Evolutionary conservation across 1,139 yeast species (phyloP).

Genomic region (Kurtzmaniella quercitrusa): DNA sequence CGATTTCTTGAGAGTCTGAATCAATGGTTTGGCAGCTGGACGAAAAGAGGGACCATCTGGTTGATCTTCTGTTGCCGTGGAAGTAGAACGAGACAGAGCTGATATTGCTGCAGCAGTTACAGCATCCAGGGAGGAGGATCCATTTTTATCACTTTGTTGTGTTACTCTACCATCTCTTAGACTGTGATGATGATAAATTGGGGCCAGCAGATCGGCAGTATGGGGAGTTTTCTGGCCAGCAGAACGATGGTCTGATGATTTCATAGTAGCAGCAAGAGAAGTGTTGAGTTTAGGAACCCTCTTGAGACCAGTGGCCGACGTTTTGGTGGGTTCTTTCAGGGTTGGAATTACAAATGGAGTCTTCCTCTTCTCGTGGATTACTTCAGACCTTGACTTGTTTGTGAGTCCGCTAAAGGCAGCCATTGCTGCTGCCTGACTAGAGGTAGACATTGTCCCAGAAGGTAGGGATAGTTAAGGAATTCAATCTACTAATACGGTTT

Average conservation of each 20-base stretch:
- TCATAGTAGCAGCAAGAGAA: neutral
- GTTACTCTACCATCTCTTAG: neutral
- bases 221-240: neutral
- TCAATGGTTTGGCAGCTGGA: neutral
- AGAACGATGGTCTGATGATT: neutral
- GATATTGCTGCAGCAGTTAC: neutral
- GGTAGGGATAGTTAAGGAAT: too few species aligned
- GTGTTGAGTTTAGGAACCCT: neutral
- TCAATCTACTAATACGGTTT: too few species aligned
- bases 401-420: conserved; percentile 26
- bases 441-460: conserved; percentile 5
- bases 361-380: conserved; percentile 5
- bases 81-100: neutral
- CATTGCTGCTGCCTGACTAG: conserved; percentile 31
- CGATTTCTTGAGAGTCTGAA: neutral
- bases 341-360: conserved; percentile 4
- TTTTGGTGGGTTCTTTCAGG: neutral
- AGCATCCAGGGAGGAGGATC: neutral
- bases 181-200: neutral
- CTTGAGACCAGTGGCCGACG: neutral
- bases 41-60: neutral
- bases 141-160: neutral
- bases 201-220: neutral
- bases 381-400: conserved; percentile 5
- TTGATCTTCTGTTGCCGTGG: neutral